Base-by-base conservation (phyloP, 257 asterid species). In the Ehretia macrophylla region DNA sequence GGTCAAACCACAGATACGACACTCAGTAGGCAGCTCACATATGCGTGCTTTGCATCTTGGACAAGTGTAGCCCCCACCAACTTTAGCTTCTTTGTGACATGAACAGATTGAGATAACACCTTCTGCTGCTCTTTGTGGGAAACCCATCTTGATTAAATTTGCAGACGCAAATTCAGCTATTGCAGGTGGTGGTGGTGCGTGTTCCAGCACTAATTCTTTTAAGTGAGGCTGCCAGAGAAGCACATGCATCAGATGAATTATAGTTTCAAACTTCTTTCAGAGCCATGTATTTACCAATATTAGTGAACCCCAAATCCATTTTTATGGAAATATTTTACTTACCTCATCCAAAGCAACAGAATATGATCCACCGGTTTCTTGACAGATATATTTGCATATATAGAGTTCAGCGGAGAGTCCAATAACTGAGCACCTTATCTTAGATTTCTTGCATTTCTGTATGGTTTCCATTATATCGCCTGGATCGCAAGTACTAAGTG, bases 151-250 rank as follows among this genome's bases (percentile, higher is more conserved):
- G 60, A 93, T 93, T 77, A 93, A 75, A 83, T 85, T 92, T 20
- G 99, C 86, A 62, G 83, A 59, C 50, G 99, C 96, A 60, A 89
- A 89, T 75, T 93, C 97, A 16, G 96, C 99, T 73, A 93, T 89
- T n/a, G 97, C 96, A 11, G 97, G 97, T 55, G 99, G 96, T 14
- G 99, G 99, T 2, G 96, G 97, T 6, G 97, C 99, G 63, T 86
- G 91, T 71, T 93, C 99, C 59, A 93, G 69, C 39, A 89, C 81
- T 69, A 89, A 65, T 68, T 93, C 99, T 79, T 81, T 86, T 59
- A 93, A 77, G 78, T 89, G 97, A 63, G 69, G 22, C 99, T 92
- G 81, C 59, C 58, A 74, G 21, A 45, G 59, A 62, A 70, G 59
- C 57, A 72, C 40, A 46, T 14, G 11, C 17, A 56, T 53, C 66